Conservation (phyloP, 2,329 filamentous ascomycete species). For the Colletotrichum costaricense region DNA sequence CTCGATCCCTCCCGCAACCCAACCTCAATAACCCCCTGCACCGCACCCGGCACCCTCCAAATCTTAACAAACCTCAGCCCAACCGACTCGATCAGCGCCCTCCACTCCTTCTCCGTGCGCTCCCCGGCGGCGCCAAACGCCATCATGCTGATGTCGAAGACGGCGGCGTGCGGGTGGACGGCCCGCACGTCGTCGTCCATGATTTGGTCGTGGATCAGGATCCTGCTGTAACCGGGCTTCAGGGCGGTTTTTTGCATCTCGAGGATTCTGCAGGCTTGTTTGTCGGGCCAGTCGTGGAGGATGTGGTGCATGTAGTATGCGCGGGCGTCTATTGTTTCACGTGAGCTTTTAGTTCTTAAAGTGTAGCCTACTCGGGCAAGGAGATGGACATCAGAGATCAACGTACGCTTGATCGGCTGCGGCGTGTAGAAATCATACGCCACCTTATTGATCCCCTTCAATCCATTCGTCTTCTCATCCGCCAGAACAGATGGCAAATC, state of each 20-base stretch:
- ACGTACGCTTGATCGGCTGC: slow-evolving; percentile 43
- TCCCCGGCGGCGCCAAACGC: slow-evolving; percentile 1
- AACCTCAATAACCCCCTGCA: slow-evolving; percentile 5
- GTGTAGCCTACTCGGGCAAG: no score
- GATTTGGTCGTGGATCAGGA: slow-evolving; percentile 52
- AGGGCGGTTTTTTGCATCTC: slow-evolving; percentile 54
- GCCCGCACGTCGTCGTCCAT: slow-evolving; percentile 43
- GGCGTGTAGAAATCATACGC: slow-evolving; percentile 53
- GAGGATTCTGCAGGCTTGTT: slow-evolving; percentile 51
- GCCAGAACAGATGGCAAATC: slow-evolving; percentile 12
- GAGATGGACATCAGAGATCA: no score
- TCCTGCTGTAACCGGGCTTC: slow-evolving; percentile 51
- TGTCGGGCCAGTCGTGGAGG: slow-evolving; percentile 67
- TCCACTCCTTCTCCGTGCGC: slow-evolving; percentile 21
- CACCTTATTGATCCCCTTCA: not conserved
- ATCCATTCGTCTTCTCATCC: not conserved
- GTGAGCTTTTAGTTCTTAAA: no score
- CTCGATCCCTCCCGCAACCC: not conserved
- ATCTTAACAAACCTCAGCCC: slow-evolving; percentile 26
- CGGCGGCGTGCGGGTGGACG: slow-evolving; percentile 18
- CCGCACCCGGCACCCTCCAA: slow-evolving; percentile 1
- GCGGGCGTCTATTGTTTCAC: slow-evolving; percentile 42
- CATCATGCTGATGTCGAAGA: slow-evolving; percentile 15
- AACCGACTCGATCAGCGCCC: not conserved
- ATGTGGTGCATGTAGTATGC: slow-evolving; percentile 65